Percentiles rank a stretch among this genome's conserved stretches.
phyloP scores from a whole-genome alignment of 495 filamentous ascomycete genomes.

The Trichoderma erinaceum region DNA sequence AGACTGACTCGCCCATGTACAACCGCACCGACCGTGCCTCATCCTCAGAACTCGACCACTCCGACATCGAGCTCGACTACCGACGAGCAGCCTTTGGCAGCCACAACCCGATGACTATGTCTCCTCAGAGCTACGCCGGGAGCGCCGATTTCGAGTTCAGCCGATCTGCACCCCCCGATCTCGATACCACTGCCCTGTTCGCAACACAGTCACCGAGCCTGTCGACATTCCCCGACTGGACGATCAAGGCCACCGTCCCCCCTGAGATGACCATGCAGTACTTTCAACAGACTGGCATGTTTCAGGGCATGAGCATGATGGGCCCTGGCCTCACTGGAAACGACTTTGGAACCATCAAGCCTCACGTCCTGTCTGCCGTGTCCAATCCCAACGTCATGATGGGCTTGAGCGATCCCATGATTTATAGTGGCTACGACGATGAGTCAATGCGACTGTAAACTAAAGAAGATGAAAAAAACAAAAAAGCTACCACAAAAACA shows the following conservation, averaged over 20 bases:
- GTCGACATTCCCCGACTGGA: conserved; percentile 15
- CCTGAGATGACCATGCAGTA: conserved; percentile 22
- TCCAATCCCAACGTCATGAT: conserved; percentile 44
- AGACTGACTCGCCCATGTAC: conserved; percentile 21
- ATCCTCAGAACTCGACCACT: conserved; percentile 48
- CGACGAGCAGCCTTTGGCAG: conserved; percentile 34
- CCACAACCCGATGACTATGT: conserved; percentile 35
- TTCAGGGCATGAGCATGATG: conserved; percentile 35
- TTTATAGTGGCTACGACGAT: conserved; percentile 35
- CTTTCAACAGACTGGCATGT: conserved; percentile 21
- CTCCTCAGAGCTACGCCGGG: conserved; percentile 38
- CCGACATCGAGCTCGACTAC: conserved; percentile 45
- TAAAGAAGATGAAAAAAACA: not conserved
- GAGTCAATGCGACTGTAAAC: conserved; percentile 24
- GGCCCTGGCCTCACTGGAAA: conserved; percentile 39
- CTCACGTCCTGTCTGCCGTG: conserved; percentile 35
- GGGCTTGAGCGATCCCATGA: conserved; percentile 46
- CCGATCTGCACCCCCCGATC: conserved; percentile 18
- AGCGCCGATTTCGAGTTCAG: conserved; percentile 37
- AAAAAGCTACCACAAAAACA: not conserved
- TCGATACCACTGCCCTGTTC: conserved; percentile 6
- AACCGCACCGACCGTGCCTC: conserved; percentile 42
- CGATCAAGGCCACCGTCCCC: conserved; percentile 11
- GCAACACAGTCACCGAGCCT: not conserved
- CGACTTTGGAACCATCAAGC: conserved; percentile 43